These are phyloP conservation scores for Venturia nashicola DNA, from an alignment of 2,329 filamentous ascomycete genomes.

Conservation along the genomic window DNA sequence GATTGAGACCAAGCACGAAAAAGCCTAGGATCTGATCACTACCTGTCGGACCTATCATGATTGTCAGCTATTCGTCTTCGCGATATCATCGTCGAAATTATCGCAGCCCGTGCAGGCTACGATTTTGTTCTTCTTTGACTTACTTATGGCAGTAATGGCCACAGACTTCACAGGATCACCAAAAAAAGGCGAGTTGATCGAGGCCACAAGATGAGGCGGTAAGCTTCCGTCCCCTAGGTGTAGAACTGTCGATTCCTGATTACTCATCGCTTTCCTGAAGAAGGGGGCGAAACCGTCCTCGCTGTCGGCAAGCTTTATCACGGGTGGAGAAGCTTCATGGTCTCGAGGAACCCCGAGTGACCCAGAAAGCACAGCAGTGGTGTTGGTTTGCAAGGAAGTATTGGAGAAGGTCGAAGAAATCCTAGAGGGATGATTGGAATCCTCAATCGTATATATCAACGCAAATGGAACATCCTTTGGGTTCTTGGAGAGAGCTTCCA, in stretches of 20 bases:
- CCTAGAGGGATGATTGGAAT: neutral
- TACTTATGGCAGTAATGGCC: neutral
- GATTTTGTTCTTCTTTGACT: neutral
- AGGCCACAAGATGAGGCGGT: neutral
- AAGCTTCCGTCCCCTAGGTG: neutral
- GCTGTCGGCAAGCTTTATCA: neutral
- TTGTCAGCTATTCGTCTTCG: neutral
- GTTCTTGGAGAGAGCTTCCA: neutral
- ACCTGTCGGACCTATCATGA: neutral
- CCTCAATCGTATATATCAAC: constrained; percentile 2
- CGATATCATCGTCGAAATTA: neutral
- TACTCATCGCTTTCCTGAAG: neutral
- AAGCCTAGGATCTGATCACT: neutral
- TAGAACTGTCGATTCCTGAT: neutral
- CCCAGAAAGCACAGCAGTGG: neutral
- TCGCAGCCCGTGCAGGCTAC: neutral
- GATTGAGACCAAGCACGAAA: neutral
- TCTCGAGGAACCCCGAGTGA: neutral
- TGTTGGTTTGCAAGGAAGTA: neutral
- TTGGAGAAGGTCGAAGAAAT: neutral
- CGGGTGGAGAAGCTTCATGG: neutral
- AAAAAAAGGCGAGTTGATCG: neutral
- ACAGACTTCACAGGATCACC: neutral
- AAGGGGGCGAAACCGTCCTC: neutral
- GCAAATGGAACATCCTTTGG: constrained; percentile 2